phyloP scores from a whole-genome alignment of 139 green algal species.

The Deuterostichococcus epilithicus region DNA sequence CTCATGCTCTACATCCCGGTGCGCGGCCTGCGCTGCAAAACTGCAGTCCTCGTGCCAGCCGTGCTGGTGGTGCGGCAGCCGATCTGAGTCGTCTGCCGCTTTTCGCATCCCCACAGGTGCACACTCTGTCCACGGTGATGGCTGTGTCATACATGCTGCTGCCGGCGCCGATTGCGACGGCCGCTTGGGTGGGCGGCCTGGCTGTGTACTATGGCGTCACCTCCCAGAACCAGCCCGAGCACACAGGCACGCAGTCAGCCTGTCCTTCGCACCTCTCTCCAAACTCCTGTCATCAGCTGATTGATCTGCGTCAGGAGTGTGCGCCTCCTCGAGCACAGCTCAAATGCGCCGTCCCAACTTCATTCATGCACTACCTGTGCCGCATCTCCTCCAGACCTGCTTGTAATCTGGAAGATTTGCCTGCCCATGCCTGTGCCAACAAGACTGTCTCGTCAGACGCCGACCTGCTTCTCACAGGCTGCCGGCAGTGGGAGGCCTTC shows the following conservation, averaged over 20 bases:
- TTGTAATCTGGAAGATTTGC: no score
- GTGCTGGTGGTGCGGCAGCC: not conserved
- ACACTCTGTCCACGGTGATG: slow-evolving; percentile 19
- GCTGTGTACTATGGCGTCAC: slow-evolving; percentile 66
- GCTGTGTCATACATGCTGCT: slow-evolving; percentile 32
- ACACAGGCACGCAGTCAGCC: slow-evolving; percentile 62
- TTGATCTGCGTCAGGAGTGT: no score
- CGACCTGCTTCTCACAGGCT: slow-evolving; percentile 31
- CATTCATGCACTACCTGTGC: no score
- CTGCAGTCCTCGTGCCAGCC: no score
- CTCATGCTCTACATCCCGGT: slow-evolving; percentile 26
- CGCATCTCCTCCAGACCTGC: no score
- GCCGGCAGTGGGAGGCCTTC: slow-evolving; percentile 56
- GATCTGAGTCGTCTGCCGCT: not conserved
- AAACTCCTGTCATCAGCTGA: no score
- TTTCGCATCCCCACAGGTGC: slow-evolving; percentile 20
- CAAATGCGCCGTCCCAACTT: no score
- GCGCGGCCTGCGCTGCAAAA: no score
- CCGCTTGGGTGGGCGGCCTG: slow-evolving; percentile 42
- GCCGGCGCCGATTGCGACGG: slow-evolving; percentile 18
- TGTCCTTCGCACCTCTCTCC: no score
- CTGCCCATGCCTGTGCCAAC: not conserved
- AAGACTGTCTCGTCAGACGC: not conserved
- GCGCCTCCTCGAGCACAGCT: no score
- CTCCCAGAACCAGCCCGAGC: slow-evolving; percentile 42